Evolutionary conservation across 148 eudicot species (phyloP).

Genomic region (Dianthus caryophyllus): DNA sequence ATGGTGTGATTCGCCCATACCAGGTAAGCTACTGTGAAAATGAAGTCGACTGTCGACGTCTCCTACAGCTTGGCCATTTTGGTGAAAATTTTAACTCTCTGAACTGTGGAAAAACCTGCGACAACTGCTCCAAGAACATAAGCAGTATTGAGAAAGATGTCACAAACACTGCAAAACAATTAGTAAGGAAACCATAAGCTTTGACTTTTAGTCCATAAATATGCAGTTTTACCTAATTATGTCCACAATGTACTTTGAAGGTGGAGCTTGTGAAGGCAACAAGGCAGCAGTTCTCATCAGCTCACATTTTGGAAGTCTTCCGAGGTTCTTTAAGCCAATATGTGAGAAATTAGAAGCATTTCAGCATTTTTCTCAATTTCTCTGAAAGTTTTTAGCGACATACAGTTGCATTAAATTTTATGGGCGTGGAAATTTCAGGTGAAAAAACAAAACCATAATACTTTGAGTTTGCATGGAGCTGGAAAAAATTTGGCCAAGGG

Average conservation of each 20-base stretch:
- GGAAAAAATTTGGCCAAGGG: slow-evolving; percentile 86
- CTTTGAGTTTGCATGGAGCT: slow-evolving; percentile 74
- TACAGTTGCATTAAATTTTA: slow-evolving; percentile 11
- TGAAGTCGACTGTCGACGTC: slow-evolving; percentile 91
- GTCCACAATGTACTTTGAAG: slow-evolving; percentile 33
- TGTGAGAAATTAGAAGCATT: slow-evolving; percentile 37
- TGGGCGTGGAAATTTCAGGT: slow-evolving; percentile 40
- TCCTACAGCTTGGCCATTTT: slow-evolving; percentile 87
- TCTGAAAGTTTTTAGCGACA: neutral
- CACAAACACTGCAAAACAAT: slow-evolving; percentile 72
- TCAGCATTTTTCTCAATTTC: slow-evolving; percentile 2
- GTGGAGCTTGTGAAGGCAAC: slow-evolving; percentile 79
- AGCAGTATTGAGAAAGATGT: slow-evolving; percentile 77
- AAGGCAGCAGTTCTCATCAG: slow-evolving; percentile 65
- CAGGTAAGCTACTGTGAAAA: slow-evolving; percentile 94
- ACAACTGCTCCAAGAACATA: slow-evolving; percentile 68
- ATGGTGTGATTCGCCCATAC: neutral
- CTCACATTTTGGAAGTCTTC: slow-evolving; percentile 91
- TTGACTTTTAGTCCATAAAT: slow-evolving; percentile 9
- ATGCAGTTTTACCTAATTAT: slow-evolving; percentile 10
- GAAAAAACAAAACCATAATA: slow-evolving; percentile 72
- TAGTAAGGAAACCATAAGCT: slow-evolving; percentile 41
- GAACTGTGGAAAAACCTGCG: slow-evolving; percentile 74
- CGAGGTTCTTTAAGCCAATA: slow-evolving; percentile 84
- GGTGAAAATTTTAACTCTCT: slow-evolving; percentile 79